These are phyloP conservation scores for Colletotrichum falcatum DNA, from an alignment of 2,329 filamentous ascomycete genomes.

Conservation along the genomic window DNA sequence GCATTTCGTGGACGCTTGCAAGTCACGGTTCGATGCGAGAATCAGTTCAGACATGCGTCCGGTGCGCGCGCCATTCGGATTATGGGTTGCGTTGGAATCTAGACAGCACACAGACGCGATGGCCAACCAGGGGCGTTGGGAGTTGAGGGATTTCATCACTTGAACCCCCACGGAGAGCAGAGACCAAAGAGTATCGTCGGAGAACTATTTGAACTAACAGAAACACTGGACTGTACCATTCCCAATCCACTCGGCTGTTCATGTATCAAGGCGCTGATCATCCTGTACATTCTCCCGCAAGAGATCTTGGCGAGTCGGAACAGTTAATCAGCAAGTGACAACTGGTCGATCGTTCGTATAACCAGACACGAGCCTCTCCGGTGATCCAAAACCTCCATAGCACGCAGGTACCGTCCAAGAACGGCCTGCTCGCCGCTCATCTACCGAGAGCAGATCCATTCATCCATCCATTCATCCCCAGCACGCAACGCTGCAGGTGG, in stretches of 20 bases:
- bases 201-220: accelerated
- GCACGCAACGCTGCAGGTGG: constrained; percentile 7
- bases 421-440: neutral
- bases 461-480: no score
- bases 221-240: neutral
- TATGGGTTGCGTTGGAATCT: no score
- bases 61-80: neutral
- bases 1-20: no score
- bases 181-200: neutral
- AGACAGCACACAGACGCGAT: neutral
- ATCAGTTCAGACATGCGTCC: neutral
- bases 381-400: neutral
- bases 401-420: neutral
- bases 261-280: neutral
- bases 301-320: neutral
- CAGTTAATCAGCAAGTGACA: neutral
- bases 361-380: neutral
- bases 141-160: neutral
- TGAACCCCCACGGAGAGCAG: no score
- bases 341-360: neutral
- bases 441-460: neutral
- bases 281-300: neutral
- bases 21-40: neutral
- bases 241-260: neutral
- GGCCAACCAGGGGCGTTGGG: neutral